phyloP scores from a whole-genome alignment of 2,329 filamentous ascomycete species.

The Penicillium sp. region DNA sequence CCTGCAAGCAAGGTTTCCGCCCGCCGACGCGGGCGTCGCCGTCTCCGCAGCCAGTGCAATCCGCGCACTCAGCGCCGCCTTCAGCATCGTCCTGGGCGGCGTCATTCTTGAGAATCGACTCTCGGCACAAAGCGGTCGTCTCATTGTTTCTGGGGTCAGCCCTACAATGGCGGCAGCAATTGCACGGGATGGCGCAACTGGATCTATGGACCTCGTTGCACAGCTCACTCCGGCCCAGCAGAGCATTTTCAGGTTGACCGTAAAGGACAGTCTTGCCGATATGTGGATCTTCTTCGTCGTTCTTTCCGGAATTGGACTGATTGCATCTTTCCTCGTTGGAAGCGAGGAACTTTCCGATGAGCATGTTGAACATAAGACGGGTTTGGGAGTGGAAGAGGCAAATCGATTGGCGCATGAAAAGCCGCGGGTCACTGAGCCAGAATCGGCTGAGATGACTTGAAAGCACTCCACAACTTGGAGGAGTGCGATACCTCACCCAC shows the following conservation, averaged over 20 bases:
- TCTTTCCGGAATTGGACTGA: background rate
- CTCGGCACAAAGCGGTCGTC: background rate
- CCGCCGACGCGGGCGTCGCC: background rate
- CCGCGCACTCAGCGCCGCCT: background rate
- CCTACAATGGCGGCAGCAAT: background rate
- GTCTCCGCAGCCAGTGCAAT: background rate
- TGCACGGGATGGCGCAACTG: background rate
- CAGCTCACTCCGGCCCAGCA: background rate
- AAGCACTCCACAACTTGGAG: background rate
- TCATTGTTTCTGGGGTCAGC: background rate
- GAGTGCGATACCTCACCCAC: background rate
- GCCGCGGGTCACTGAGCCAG: background rate
- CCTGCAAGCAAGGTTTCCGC: background rate
- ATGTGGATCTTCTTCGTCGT: background rate
- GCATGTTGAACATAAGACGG: slow-evolving; percentile 5
- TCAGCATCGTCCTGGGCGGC: background rate
- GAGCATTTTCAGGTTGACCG: background rate
- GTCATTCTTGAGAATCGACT: background rate
- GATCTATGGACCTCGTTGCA: background rate
- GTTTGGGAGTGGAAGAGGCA: slow-evolving; percentile 2
- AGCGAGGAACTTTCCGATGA: background rate
- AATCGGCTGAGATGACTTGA: background rate
- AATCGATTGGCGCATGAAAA: slow-evolving; percentile 6
- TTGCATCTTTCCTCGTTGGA: background rate
- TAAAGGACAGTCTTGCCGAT: background rate